Evolutionary conservation across 2,329 filamentous ascomycete species (phyloP).

Genomic region (Dactylellina leptospora): DNA sequence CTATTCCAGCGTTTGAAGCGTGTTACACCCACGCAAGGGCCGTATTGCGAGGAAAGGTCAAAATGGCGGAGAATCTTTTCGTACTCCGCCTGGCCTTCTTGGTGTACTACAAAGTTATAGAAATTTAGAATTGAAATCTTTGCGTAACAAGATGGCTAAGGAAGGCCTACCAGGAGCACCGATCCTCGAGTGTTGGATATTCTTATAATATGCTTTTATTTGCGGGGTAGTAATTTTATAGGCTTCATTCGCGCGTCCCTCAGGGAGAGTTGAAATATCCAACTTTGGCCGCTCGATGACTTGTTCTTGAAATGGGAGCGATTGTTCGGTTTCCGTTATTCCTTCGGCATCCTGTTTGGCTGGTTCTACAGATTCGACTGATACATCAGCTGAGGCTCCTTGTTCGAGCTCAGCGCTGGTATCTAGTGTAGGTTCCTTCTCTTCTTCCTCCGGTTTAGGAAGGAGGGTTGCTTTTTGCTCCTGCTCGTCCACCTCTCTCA

Average conservation of each 20-base stretch:
- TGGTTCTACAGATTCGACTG: conserved; percentile 58
- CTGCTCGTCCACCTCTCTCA: conserved; percentile 55
- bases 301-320: conserved; percentile 27
- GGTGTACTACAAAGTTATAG: conserved; percentile 74
- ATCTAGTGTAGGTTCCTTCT: neutral
- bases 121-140: too few relatives aligned
- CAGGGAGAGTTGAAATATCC: neutral
- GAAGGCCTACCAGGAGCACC: conserved; percentile 66
- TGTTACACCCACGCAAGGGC: conserved; percentile 85
- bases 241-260: conserved; percentile 67
- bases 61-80: conserved; percentile 93
- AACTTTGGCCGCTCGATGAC: conserved; percentile 23
- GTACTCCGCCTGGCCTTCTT: conserved; percentile 73
- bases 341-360: conserved; percentile 56
- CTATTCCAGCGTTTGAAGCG: conserved; percentile 87
- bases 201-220: conserved; percentile 79
- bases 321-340: conserved; percentile 28
- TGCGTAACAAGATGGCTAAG: neutral
- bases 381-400: conserved; percentile 26
- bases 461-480: conserved; percentile 54
- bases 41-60: conserved; percentile 89
- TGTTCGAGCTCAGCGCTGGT: neutral
- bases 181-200: conserved; percentile 73
- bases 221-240: conserved; percentile 72
- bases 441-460: conserved; percentile 3